Conservation (phyloP, 169 alveolate species). For the Cryptosporidium viatorum region DNA sequence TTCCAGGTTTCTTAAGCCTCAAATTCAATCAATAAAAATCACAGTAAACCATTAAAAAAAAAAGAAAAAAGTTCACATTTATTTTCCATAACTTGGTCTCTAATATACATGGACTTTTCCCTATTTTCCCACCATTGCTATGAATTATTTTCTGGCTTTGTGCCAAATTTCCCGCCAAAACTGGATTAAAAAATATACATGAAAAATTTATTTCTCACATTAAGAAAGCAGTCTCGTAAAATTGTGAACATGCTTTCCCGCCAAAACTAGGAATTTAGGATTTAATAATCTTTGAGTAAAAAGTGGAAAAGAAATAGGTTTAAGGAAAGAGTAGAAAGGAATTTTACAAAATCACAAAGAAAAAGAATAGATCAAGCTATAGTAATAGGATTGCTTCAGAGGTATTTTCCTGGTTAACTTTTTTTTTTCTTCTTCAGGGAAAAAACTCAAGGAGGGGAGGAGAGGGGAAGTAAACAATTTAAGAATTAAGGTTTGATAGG, state of each 20-base stretch:
- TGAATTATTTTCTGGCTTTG: not conserved
- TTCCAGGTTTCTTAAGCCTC: not conserved
- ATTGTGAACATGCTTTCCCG: slow-evolving; percentile 14
- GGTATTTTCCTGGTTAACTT: not conserved
- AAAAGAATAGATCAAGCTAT: not conserved
- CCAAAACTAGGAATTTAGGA: not conserved
- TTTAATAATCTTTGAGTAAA: not conserved
- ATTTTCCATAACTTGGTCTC: not conserved
- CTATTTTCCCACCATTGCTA: not conserved
- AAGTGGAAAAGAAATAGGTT: not conserved
- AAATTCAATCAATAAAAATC: too few relatives aligned
- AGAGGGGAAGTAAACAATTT: not conserved
- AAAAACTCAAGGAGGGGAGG: not conserved
- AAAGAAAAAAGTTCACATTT: not conserved
- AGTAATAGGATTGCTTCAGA: not conserved
- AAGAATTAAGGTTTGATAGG: not conserved
- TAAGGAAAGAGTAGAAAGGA: not conserved
- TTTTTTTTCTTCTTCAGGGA: too few relatives aligned
- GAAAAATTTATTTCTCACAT: slow-evolving; percentile 5
- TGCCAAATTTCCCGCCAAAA: not conserved
- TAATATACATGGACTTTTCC: not conserved
- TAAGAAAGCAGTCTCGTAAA: slow-evolving; percentile 20
- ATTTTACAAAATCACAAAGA: not conserved
- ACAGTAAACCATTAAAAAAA: not conserved
- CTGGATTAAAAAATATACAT: not conserved